A percentile compares a stretch with the other conserved stretches of the same genome.
These are phyloP conservation scores for Coleophoma eucalyptorum DNA, from an alignment of 2,329 filamentous ascomycete species.

Conservation along the genomic window DNA sequence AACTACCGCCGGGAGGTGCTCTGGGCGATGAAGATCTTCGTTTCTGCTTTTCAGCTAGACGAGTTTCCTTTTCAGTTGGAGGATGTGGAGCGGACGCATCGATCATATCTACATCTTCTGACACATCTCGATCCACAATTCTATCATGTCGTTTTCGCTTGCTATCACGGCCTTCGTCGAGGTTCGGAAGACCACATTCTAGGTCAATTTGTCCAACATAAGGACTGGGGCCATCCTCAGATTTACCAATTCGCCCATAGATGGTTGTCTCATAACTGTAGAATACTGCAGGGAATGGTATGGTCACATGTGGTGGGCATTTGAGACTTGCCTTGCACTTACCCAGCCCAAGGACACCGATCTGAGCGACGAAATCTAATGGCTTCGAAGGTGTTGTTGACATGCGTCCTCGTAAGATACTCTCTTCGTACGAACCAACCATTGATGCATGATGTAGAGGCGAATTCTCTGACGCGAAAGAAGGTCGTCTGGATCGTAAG, in stretches of 20 bases:
- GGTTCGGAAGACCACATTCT: slow-evolving; percentile 68
- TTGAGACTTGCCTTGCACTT: slow-evolving; percentile 81
- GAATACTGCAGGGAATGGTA: slow-evolving; percentile 92
- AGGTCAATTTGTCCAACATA: slow-evolving; percentile 94
- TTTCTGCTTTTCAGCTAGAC: slow-evolving; percentile 51
- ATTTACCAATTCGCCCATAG: slow-evolving; percentile 52
- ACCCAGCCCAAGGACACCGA: slow-evolving; percentile 85
- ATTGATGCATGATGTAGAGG: slow-evolving; percentile 87
- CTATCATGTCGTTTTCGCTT: slow-evolving; percentile 32
- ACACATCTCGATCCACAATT: slow-evolving; percentile 9
- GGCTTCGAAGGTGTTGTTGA: slow-evolving; percentile 93
- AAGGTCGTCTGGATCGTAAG: slow-evolving; percentile 60
- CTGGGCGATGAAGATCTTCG: slow-evolving; percentile 56
- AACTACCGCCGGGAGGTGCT: slow-evolving; percentile 81
- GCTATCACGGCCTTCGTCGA: slow-evolving; percentile 36
- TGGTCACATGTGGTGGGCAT: slow-evolving; percentile 84
- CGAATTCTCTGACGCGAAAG: slow-evolving; percentile 69
- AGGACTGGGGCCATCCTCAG: slow-evolving; percentile 85
- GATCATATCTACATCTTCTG: slow-evolving; percentile 19
- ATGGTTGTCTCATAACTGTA: slow-evolving; percentile 81
- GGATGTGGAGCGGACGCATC: slow-evolving; percentile 13
- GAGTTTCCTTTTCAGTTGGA: slow-evolving; percentile 31
- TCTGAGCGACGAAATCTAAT: slow-evolving; percentile 89
- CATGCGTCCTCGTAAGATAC: slow-evolving; percentile 91
- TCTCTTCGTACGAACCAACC: slow-evolving; percentile 98